Evolutionary conservation across 176 grass and related monocot genomes (phyloP).

Genomic region (Rhipidocladum racemiflorum): DNA sequence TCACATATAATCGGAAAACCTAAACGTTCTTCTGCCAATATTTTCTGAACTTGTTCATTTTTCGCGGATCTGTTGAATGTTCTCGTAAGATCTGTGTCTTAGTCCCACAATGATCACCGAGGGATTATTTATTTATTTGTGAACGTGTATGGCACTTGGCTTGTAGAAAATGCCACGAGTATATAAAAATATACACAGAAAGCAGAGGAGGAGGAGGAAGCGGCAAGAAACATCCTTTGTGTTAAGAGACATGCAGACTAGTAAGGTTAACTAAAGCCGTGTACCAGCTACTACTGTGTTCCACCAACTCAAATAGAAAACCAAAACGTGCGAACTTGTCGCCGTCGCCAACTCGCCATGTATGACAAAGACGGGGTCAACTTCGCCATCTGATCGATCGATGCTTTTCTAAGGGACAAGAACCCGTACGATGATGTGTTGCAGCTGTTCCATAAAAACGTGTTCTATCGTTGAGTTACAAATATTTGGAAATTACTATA

Average conservation of each 20-base stretch:
- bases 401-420: background rate
- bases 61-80: background rate
- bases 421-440: background rate
- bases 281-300: background rate
- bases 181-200: background rate
- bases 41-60: background rate
- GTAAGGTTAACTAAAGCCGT: background rate
- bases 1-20: background rate
- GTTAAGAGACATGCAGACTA: background rate
- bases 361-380: background rate
- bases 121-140: background rate
- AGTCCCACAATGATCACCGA: background rate
- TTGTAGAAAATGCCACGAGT: background rate
- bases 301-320: constrained; percentile 33
- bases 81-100: background rate
- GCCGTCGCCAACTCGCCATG: background rate
- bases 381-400: background rate
- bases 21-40: background rate
- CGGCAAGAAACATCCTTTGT: background rate
- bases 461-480: background rate
- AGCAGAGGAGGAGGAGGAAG: background rate
- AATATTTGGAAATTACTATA: background rate
- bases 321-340: constrained; percentile 30
- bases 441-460: too few species aligned
- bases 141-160: constrained; percentile 2